Conservation (phyloP, 2,329 filamentous ascomycete genomes). For the Penicillium sp. region DNA sequence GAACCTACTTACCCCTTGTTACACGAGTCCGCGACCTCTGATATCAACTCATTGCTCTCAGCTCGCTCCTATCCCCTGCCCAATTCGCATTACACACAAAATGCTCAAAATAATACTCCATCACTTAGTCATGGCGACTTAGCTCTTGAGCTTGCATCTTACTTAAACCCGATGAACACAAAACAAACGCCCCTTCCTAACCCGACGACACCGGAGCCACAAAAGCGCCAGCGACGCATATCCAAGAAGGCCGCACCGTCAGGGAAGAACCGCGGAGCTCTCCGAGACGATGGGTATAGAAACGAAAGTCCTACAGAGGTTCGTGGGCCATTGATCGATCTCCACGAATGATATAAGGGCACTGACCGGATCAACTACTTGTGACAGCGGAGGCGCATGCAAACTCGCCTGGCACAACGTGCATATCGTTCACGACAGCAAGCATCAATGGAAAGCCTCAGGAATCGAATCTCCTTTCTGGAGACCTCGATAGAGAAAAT, state of each 20-base stretch:
- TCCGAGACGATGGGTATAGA: background rate
- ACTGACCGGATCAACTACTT: constrained; percentile 1
- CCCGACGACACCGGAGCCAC: background rate
- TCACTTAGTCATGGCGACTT: background rate
- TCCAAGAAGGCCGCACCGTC: background rate
- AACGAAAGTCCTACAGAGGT: background rate
- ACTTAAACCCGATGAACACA: background rate
- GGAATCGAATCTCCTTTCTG: constrained; percentile 23
- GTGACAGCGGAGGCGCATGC: constrained; percentile 28
- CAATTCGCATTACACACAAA: background rate
- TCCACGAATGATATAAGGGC: background rate
- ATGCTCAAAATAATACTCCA: background rate
- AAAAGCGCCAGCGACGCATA: background rate
- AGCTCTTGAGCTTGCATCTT: background rate
- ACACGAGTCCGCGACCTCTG: background rate
- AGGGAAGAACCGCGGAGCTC: background rate
- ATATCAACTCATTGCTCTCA: constrained; percentile 2
- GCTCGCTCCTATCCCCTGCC: background rate
- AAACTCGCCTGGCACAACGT: constrained; percentile 31
- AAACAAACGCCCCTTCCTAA: background rate
- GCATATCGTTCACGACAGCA: constrained; percentile 33
- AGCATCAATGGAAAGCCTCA: constrained; percentile 22
- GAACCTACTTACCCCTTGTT: background rate
- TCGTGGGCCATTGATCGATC: background rate
- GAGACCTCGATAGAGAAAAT: constrained; percentile 28